Base-by-base conservation (phyloP, 2,329 filamentous ascomycete genomes). In the Alternaria conjuncta region DNA sequence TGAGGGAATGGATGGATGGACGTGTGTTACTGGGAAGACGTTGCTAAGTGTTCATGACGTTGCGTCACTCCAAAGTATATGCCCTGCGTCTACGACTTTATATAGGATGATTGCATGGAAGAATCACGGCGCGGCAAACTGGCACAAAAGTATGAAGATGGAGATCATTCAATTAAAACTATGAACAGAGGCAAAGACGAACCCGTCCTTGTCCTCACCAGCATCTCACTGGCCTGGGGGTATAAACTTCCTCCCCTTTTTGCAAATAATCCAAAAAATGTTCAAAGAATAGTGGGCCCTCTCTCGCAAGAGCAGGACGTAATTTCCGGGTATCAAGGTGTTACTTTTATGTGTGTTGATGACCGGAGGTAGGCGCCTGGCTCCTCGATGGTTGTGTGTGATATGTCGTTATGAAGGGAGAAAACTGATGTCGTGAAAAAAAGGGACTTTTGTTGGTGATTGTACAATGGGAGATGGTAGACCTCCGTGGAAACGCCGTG, bases 341-440 rank as follows among this genome's bases (percentile, higher is more conserved):
- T 32, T 36, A 53, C 54, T 44, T 54, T 50, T 62, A 57, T 61
- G 36, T 55, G 36, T 36, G 21, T 28, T 57, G 58, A 55, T 64
- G 57, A 55, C 61, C 55, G 49, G 57, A 60, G 50, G 57, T 54
- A 65, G 46, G 66, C 60, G 71, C 76, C 76, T 76, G 76, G 75
- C 72, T 76, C 75, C 75, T 76, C 75, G 75, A 72, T 75, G 75
- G 75, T 74, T 79, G 75, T 78, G 47, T 61, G 53, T n/a, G 45
- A 10, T 55, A 28, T 54, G 51, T 56, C 28, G 53, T 32, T 23
- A 55, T 41, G 32, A 23, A 56, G 18, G 18, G 60, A 55, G 50
- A 58, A 51, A 45, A 61, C 4, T 63, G 13, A 53, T 53, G 49
- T 36, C 30, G 49, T 36, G 4, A 36, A 36, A 32, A 65, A 49